phyloP scores from a whole-genome alignment of 1,139 yeast genomes.

The Ogataea hybrid region DNA sequence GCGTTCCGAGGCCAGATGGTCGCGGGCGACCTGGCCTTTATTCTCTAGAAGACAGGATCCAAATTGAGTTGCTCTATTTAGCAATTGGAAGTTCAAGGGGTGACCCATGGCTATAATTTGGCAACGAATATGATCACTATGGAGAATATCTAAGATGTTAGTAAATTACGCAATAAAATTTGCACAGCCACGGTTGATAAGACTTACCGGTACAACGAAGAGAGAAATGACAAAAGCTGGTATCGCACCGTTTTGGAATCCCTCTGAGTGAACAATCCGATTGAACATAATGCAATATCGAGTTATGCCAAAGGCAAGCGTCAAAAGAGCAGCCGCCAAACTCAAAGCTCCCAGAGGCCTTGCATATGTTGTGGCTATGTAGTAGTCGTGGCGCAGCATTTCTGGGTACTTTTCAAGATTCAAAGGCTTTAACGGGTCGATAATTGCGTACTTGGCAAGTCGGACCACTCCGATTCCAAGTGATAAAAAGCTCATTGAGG shows the following conservation, averaged over 20 bases:
- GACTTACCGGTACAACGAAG: constrained; percentile 36
- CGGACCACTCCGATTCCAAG: constrained; percentile 54
- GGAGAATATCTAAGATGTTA: constrained; percentile 8
- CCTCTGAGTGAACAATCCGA: constrained; percentile 35
- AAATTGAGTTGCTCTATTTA: constrained; percentile 19
- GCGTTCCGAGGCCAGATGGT: constrained; percentile 40
- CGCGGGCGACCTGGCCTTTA: constrained; percentile 49
- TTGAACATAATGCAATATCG: constrained; percentile 42
- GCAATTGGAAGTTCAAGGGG: background rate
- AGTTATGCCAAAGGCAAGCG: constrained; percentile 37
- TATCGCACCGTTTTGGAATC: constrained; percentile 44
- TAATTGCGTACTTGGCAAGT: constrained; percentile 38
- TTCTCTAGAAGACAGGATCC: constrained; percentile 42
- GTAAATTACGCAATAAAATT: background rate
- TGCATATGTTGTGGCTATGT: constrained; percentile 13
- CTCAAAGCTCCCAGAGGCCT: constrained; percentile 32
- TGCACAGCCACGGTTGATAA: constrained; percentile 3
- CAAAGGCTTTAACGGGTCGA: constrained; percentile 12
- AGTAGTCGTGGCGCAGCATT: constrained; percentile 9
- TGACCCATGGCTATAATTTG: constrained; percentile 1
- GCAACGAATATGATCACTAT: constrained; percentile 4
- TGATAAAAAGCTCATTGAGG: constrained; percentile 49
- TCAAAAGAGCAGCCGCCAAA: constrained; percentile 37
- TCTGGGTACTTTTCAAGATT: constrained; percentile 7
- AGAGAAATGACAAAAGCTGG: constrained; percentile 35